A percentile compares a stretch with the other conserved stretches of the same genome.
phyloP scores from a whole-genome alignment of 177 flowering plant species.

The Vitis hybrid region DNA sequence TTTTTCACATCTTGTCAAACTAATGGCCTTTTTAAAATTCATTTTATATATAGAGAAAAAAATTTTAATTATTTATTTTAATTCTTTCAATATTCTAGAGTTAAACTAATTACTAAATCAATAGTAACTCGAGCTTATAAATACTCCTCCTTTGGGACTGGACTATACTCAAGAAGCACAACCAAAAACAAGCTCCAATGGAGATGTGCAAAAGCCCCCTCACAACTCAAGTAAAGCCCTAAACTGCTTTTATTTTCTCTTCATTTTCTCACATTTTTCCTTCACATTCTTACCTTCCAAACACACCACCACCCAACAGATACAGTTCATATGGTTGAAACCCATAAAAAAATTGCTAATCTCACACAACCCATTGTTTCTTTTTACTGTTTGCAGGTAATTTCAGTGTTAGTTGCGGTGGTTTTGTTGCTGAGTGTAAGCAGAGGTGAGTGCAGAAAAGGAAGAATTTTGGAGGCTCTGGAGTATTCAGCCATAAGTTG shows the following conservation, averaged over 20 bases:
- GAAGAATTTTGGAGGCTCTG: constrained; percentile 19
- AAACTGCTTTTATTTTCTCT: not conserved
- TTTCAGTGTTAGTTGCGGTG: constrained; percentile 15
- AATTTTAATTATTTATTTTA: no score
- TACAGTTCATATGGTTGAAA: not conserved
- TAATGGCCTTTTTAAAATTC: no score
- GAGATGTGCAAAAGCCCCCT: constrained; percentile 5
- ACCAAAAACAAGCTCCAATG: constrained; percentile 9
- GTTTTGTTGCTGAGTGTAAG: constrained; percentile 18
- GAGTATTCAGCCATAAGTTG: constrained; percentile 59
- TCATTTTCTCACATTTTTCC: not conserved
- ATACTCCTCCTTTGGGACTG: not conserved
- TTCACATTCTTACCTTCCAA: not conserved
- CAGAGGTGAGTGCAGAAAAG: constrained; percentile 38
- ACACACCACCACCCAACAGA: not conserved
- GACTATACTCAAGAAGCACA: not conserved
- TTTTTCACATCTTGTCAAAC: no score
- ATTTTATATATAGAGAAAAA: no score
- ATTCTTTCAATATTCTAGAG: no score
- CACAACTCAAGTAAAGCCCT: constrained; percentile 10
- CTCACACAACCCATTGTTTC: not conserved
- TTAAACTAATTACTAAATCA: no score
- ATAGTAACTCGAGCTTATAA: not conserved
- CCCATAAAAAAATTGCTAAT: not conserved
- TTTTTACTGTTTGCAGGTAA: constrained; percentile 21